A percentile compares a stretch with the other conserved stretches of the same genome.
Evolutionary conservation across 2,329 filamentous ascomycete genomes (phyloP).

Genomic region (Fusarium staphyleae): DNA sequence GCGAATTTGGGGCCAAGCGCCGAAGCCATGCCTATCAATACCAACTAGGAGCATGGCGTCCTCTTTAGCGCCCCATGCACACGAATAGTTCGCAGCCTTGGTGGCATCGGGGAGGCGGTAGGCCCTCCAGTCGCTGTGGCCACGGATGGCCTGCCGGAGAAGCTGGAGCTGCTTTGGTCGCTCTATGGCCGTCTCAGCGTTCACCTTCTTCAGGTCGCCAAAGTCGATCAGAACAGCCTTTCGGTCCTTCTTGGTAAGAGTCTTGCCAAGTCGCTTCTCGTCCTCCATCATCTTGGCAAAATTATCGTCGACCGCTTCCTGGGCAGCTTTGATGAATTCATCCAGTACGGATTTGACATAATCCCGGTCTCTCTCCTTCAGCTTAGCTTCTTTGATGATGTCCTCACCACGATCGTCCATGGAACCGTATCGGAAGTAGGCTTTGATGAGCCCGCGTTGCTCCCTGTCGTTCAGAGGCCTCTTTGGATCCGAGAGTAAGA

Average conservation of each 20-base stretch:
- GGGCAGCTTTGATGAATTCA: slow-evolving; percentile 70
- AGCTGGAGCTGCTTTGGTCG: slow-evolving; percentile 88
- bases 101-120: slow-evolving; percentile 92
- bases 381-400: slow-evolving; percentile 83
- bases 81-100: slow-evolving; percentile 90
- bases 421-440: slow-evolving; percentile 89
- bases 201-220: slow-evolving; percentile 90
- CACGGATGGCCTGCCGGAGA: slow-evolving; percentile 75
- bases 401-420: slow-evolving; percentile 89
- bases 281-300: slow-evolving; percentile 78
- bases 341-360: slow-evolving; percentile 78
- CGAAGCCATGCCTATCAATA: slow-evolving; percentile 92
- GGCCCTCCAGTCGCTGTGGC: slow-evolving; percentile 72
- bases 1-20: slow-evolving; percentile 92
- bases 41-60: slow-evolving; percentile 97
- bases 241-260: slow-evolving; percentile 93
- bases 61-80: slow-evolving; percentile 89
- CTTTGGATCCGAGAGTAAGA: slow-evolving; percentile 79
- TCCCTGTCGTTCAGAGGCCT: slow-evolving; percentile 94
- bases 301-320: slow-evolving; percentile 69
- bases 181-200: slow-evolving; percentile 93
- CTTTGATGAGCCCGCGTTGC: slow-evolving; percentile 87
- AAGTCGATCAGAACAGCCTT: slow-evolving; percentile 97
- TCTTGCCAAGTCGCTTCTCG: slow-evolving; percentile 82
- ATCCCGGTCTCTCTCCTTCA: slow-evolving; percentile 82